Evolutionary conservation across 805 yeast genomes (phyloP), one percentile per base, ranked within the genome.

Genomic region (Candida anglica): DNA sequence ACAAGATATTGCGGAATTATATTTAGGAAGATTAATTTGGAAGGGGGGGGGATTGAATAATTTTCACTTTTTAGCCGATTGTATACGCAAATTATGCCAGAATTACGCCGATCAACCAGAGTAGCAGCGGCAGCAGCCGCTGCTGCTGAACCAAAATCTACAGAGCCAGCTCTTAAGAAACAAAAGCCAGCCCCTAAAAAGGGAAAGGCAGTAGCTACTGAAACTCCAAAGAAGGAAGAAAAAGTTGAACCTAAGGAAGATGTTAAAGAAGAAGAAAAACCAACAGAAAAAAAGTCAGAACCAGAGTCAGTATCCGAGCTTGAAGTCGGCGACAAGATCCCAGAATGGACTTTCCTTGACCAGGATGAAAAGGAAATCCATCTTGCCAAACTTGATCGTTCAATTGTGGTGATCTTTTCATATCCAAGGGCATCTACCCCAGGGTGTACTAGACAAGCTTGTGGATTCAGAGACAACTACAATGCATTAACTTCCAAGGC

Each of bases 371-470:
- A 76, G 23, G 73, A 70, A 22, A 71, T 66, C 32, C 45, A 48
- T 20, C 53, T 67, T 37, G 63, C 66, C 30, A 42, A 44, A 19
- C 46, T 52, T 17, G 41, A 58, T 19, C 63, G 60, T 44, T n/a
- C 21, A 15, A 63, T 53, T 34, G 34, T 66, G 40, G 65, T 67
- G 17, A 60, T 67, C 26, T 67, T 67, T 39, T 84, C 95, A 14
- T 91, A 89, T 53, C 98, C 98, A 34, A 81, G 73, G 52, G 98
- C 98, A 0, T 78, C 83, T 17, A 91, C 98, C 0, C 96, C 96
- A 1, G 98, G 98, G 3, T 93, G 98, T 60, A 91, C 98, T 1
- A 75, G 87, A 47, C 98, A 91, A 62, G 97, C 89, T 2, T 75
- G 84, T 54, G 96, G 96, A 0, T 93, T 83, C 56, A 79, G 93